Evolutionary conservation across 306 rosid genomes (phyloP).

Genomic region (Lathyrus aphaca): DNA sequence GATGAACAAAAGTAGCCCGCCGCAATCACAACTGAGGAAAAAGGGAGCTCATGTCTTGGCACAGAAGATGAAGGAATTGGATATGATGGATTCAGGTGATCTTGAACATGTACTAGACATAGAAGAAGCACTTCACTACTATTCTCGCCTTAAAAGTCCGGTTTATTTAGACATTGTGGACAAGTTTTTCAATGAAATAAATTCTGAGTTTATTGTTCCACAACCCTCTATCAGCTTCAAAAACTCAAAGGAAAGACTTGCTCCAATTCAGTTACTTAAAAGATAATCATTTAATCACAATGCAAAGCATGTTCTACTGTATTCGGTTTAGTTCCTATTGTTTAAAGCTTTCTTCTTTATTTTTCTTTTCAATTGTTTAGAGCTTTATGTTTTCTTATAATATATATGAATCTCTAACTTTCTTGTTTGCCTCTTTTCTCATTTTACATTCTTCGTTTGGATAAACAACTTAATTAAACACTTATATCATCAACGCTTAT

Average conservation of each 20-base stretch:
- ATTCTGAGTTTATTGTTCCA: conserved; percentile 61
- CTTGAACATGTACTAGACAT: conserved; percentile 82
- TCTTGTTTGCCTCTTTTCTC: conserved; percentile 27
- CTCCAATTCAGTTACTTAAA: conserved; percentile 54
- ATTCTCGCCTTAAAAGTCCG: conserved; percentile 84
- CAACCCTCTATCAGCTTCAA: conserved; percentile 47
- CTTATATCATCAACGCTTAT: no score
- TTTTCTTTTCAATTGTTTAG: conserved; percentile 17
- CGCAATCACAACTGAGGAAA: conserved; percentile 36
- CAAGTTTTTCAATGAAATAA: conserved; percentile 76
- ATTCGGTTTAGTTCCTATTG: conserved; percentile 40
- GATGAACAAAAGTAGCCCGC: conserved; percentile 45
- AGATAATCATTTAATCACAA: conserved; percentile 37
- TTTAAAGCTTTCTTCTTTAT: conserved; percentile 14
- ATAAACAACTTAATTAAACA: no score
- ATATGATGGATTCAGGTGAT: conserved; percentile 73
- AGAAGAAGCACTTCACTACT: conserved; percentile 94
- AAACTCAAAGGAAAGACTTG: conserved; percentile 52
- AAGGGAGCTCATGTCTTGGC: conserved; percentile 49
- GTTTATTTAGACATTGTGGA: conserved; percentile 82
- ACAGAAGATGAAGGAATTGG: conserved; percentile 79
- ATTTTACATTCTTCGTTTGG: no score
- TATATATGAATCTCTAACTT: not conserved
- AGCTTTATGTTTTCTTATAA: conserved; percentile 2
- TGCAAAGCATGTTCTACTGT: conserved; percentile 35